Conservation (phyloP, 352 stramenopile genomes). For the Phytophthora colocasiae region DNA sequence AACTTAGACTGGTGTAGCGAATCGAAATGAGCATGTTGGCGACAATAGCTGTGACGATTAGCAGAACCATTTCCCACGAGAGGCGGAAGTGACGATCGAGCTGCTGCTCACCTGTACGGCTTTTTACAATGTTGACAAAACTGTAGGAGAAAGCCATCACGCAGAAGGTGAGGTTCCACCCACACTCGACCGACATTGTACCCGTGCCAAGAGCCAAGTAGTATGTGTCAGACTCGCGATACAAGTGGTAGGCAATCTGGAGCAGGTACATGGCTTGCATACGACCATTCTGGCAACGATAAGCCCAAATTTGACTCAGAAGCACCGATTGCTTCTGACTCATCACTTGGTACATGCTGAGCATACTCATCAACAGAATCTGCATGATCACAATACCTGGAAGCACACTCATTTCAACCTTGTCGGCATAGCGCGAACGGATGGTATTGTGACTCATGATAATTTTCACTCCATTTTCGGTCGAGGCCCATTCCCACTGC, state of each 20-base stretch:
- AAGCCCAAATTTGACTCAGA: constrained; percentile 49
- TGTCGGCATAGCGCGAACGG: constrained; percentile 35
- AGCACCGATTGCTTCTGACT: constrained; percentile 41
- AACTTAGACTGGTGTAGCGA: constrained; percentile 38
- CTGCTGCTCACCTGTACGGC: constrained; percentile 39
- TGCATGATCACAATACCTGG: constrained; percentile 45
- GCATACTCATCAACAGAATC: constrained; percentile 40
- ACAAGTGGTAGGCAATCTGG: constrained; percentile 47
- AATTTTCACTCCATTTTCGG: constrained; percentile 17
- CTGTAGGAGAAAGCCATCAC: constrained; percentile 46
- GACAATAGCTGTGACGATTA: constrained; percentile 37
- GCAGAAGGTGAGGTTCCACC: constrained; percentile 51
- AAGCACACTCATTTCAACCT: constrained; percentile 40
- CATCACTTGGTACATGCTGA: constrained; percentile 49
- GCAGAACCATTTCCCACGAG: constrained; percentile 45
- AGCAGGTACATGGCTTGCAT: constrained; percentile 46
- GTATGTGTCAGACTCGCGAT: constrained; percentile 40
- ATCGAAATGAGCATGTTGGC: constrained; percentile 35
- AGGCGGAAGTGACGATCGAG: constrained; percentile 44
- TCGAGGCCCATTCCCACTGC: constrained; percentile 40
- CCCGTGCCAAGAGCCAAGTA: constrained; percentile 42
- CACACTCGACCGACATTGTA: constrained; percentile 44
- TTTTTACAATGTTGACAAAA: constrained; percentile 45
- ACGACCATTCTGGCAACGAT: constrained; percentile 44
- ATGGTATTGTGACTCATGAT: constrained; percentile 36